phyloP scores from a whole-genome alignment of 441 rosid species.

The Melastoma candidum region DNA sequence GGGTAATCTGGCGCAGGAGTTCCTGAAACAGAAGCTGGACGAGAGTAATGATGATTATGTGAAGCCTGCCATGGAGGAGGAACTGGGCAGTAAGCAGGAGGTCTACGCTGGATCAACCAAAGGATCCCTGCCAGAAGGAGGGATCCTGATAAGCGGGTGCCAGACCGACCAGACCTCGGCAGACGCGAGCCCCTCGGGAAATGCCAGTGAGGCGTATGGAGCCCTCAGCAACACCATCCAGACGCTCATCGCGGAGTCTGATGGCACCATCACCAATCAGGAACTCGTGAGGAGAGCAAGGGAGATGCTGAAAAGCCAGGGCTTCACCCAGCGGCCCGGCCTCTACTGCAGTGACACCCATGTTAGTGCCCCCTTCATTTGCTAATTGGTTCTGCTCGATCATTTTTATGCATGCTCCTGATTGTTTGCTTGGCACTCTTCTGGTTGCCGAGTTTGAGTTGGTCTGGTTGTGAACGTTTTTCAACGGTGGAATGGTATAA shows the following conservation, averaged over 20 bases:
- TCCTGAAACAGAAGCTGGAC: constrained; percentile 65
- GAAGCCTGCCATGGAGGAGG: constrained; percentile 56
- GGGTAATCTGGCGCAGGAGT: constrained; percentile 74
- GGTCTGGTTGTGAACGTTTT: no score
- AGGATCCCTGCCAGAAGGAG: constrained; percentile 52
- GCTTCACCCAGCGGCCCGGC: constrained; percentile 88
- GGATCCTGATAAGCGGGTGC: constrained; percentile 82
- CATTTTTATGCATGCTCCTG: no score
- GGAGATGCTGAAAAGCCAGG: constrained; percentile 51
- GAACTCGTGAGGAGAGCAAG: constrained; percentile 65
- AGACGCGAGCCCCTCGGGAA: constrained; percentile 83
- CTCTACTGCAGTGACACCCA: constrained; percentile 21
- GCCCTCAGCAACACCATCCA: constrained; percentile 90
- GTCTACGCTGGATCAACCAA: constrained; percentile 62
- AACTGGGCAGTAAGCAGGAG: constrained; percentile 59
- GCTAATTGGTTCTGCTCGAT: no score
- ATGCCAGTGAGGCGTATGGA: constrained; percentile 61
- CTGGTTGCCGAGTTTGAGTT: no score
- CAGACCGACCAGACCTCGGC: constrained; percentile 94
- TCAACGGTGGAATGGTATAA: no score
- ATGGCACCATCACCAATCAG: constrained; percentile 42
- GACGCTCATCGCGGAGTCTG: constrained; percentile 48
- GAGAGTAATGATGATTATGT: constrained; percentile 45
- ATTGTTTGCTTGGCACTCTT: not conserved
- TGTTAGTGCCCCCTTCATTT: constrained; percentile 1